Percentiles rank a stretch among this genome's conserved stretches.
Evolutionary conservation across 371 early-diverging fungal species (phyloP).

Genomic region (Mucor mucedo): DNA sequence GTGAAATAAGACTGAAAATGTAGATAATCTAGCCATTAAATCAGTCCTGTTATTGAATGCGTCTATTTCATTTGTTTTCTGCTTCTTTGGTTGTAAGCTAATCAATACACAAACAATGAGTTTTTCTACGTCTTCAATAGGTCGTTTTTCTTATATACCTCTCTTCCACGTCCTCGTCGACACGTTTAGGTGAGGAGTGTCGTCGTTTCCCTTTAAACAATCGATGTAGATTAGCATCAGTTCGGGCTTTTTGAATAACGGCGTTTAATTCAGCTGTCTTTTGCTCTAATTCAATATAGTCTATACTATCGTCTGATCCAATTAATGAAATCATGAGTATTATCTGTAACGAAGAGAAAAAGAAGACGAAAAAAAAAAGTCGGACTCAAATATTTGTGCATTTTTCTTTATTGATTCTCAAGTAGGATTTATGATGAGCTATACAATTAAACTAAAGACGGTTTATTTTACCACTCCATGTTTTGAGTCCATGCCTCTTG

Average conservation of each 20-base stretch:
- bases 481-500: constrained; percentile 54
- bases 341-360: not conserved
- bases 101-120: too few species aligned
- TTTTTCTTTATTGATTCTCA: too few species aligned
- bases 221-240: not conserved
- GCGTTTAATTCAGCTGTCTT: not conserved
- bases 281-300: not conserved
- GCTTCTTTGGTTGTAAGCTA: not conserved
- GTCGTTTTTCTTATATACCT: not conserved
- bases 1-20: constrained; percentile 8
- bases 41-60: not conserved
- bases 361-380: not conserved
- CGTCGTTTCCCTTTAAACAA: constrained; percentile 1
- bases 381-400: too few species aligned
- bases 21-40: constrained; percentile 21
- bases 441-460: too few species aligned
- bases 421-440: too few species aligned
- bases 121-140: not conserved
- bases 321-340: not conserved
- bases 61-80: not conserved
- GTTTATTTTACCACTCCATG: constrained; percentile 18
- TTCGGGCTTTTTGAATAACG: not conserved
- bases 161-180: not conserved
- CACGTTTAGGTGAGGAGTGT: not conserved
- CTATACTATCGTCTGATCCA: not conserved